Conservation (phyloP, 1,139 yeast genomes). For the Suhomyces yuchorum region DNA sequence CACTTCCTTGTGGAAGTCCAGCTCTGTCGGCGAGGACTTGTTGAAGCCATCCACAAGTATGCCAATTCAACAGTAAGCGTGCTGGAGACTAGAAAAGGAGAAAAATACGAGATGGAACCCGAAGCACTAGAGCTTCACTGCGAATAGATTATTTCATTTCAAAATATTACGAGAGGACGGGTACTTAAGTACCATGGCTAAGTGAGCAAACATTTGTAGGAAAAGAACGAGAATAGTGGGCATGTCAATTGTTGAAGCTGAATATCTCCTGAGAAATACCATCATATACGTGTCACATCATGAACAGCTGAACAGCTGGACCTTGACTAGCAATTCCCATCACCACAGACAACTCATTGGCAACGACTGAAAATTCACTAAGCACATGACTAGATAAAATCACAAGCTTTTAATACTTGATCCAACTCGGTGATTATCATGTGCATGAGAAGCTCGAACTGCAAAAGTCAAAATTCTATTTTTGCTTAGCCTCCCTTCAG, state of each 20-base stretch:
- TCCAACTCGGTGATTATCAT: too few species aligned
- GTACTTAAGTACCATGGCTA: neutral
- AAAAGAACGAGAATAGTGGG: neutral
- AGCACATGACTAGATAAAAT: too few species aligned
- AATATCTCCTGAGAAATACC: too few species aligned
- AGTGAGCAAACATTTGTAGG: neutral
- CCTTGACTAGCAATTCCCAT: too few species aligned
- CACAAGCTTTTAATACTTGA: too few species aligned
- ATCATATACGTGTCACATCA: too few species aligned
- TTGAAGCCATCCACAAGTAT: constrained; percentile 60
- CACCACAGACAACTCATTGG: too few species aligned
- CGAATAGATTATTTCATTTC: neutral
- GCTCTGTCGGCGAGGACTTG: constrained; percentile 50
- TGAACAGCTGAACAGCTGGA: too few species aligned
- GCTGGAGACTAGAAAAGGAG: neutral
- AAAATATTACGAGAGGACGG: neutral
- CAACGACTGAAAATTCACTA: too few species aligned
- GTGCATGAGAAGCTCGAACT: too few species aligned
- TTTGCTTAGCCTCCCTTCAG: too few species aligned
- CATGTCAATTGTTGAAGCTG: neutral
- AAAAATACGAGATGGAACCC: neutral
- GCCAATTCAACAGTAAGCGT: constrained; percentile 57
- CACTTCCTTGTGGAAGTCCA: constrained; percentile 68
- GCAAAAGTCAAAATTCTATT: too few species aligned
- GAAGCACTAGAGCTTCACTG: neutral